Evolutionary conservation across 1,284 basidiomycete species (phyloP), one percentile per base, ranked within the genome.

Genomic region (Trichosporon faecale): DNA sequence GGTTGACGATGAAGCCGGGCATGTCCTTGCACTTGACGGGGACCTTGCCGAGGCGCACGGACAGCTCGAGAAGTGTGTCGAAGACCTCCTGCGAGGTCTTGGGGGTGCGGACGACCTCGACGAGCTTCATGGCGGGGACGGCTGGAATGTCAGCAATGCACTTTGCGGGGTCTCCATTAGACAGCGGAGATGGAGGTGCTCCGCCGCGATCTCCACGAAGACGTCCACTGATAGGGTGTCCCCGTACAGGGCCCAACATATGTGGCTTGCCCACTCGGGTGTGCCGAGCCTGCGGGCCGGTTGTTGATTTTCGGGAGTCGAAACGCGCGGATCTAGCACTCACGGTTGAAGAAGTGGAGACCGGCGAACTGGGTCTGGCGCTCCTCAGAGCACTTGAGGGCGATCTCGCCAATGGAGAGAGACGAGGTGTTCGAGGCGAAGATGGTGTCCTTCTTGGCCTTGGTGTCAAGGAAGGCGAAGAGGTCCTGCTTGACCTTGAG

Each of bases 381-480:
- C n/a, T 77, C 80, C 8, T 75, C 66, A 4, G 76, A 73, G 68
- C 79, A 83, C 11, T 78, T 70, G 70, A 81, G 80, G n/a, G 86
- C 86, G 61, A 88, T 86, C 74, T 86, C 86, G 16, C 79, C 79
- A 67, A 88, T 84, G 68, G 84, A 84, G 64, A 88, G 77, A 55
- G 84, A 85, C 64, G 85, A 86, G n/a, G 87, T 88, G 80, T 88
- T 88, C 67, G 83, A 85, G 11, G 87, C 86, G 72, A 88, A 88
- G 73, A 88, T 85, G 55, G 73, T 70, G 49, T 72, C 81, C 71
- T 35, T 82, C 83, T 83, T 84, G 6, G 87, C 86, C 71, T 85
- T 82, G 49, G 70, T 73, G 76, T 88, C 87, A 31, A 88, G 77
- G 74, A 85, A 84, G 14, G 80, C 81, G 71, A 88, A 88, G 49